Evolutionary conservation across 331 rosid species (phyloP).

Genomic region (Malus hybrid): DNA sequence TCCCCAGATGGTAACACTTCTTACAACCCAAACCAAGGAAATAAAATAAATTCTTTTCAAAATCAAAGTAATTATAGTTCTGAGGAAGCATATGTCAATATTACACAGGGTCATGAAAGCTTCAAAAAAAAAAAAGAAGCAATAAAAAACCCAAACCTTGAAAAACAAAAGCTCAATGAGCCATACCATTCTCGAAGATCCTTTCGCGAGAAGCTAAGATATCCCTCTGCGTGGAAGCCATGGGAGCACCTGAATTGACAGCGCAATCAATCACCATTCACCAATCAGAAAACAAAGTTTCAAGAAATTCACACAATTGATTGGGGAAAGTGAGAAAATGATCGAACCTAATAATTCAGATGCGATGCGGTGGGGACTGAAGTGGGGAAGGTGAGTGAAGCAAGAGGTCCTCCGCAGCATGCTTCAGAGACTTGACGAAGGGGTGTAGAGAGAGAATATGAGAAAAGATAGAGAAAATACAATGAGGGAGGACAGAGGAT

Average conservation of each 20-base stretch:
- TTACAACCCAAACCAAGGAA: background rate
- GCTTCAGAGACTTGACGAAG: background rate
- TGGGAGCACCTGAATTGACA: background rate
- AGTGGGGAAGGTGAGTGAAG: background rate
- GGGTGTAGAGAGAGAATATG: background rate
- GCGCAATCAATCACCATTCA: background rate
- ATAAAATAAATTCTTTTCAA: no score
- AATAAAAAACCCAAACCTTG: no score
- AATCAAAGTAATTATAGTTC: no score
- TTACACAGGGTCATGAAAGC: no score
- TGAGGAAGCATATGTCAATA: no score
- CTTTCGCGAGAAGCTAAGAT: conserved; percentile 20
- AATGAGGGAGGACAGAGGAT: no score
- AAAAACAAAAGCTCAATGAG: no score
- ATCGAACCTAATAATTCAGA: background rate
- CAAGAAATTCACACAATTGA: no score
- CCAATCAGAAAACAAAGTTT: background rate
- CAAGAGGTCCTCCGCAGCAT: background rate
- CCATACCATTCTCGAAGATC: background rate
- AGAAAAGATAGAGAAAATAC: no score
- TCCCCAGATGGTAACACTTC: background rate
- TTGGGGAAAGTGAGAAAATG: background rate
- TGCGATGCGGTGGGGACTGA: background rate
- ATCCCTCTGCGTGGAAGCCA: conserved; percentile 16
- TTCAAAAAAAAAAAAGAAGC: no score